phyloP scores from a whole-genome alignment of 108 stramenopile species.

The Cyclotella kingstonii region DNA sequence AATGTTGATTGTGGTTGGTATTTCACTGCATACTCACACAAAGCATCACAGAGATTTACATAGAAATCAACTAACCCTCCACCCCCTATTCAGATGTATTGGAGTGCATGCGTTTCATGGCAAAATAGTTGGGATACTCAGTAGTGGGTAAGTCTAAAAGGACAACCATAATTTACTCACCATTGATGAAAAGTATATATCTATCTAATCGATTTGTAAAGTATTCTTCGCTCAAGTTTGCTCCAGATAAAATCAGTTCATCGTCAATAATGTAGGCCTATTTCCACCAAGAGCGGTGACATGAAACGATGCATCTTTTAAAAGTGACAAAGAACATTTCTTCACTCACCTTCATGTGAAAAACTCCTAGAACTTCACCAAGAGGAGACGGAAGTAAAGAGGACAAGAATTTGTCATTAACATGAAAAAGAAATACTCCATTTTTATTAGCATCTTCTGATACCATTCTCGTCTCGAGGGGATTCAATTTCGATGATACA shows the following conservation, averaged over 20 bases:
- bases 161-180: constrained; percentile 5
- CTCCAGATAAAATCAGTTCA: constrained; percentile 71
- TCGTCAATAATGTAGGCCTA: constrained; percentile 79
- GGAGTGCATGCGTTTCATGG: background rate
- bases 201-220: constrained; percentile 81
- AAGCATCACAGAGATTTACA: constrained; percentile 51
- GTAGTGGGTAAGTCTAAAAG: too few species aligned
- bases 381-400: constrained; percentile 68
- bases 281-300: too few species aligned
- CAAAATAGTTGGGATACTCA: too few species aligned
- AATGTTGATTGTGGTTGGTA: constrained; percentile 28
- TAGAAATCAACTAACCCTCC: constrained; percentile 80
- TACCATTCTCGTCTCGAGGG: constrained; percentile 49
- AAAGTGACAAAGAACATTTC: background rate
- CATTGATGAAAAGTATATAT: constrained; percentile 63
- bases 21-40: constrained; percentile 53
- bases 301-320: too few species aligned
- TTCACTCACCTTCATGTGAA: constrained; percentile 69
- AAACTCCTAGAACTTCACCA: constrained; percentile 82
- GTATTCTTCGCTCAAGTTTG: constrained; percentile 84
- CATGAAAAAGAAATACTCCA: constrained; percentile 59
- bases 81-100: constrained; percentile 11
- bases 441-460: constrained; percentile 17
- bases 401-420: constrained; percentile 44
- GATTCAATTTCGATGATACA: constrained; percentile 26